Conservation (phyloP, 2,329 filamentous ascomycete species). For the Trichoderma atrobrunneum region DNA sequence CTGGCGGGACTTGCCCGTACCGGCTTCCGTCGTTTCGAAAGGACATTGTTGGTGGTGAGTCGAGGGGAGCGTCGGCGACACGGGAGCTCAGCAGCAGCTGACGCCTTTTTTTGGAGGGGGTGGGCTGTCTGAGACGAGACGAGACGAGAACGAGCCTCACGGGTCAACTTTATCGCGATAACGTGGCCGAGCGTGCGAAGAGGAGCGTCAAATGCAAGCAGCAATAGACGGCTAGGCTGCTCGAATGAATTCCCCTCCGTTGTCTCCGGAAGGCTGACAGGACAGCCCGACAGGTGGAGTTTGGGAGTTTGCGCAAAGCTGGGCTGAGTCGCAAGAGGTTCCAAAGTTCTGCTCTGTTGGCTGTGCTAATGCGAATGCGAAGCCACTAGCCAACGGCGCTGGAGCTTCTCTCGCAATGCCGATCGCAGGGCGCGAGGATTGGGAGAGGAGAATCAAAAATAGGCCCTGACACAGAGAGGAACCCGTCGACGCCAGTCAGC, state of each 20-base stretch:
- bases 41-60: slow-evolving; percentile 47
- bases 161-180: slow-evolving; percentile 23
- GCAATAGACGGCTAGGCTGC: not conserved
- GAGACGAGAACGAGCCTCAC: slow-evolving; percentile 20
- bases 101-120: not conserved
- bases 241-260: not conserved
- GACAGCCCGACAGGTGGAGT: slow-evolving; percentile 7
- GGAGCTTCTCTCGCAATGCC: not conserved
- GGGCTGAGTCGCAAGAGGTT: not conserved
- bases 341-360: not conserved
- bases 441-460: not conserved
- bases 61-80: not conserved
- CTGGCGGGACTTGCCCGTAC: slow-evolving; percentile 65
- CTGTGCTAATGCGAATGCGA: not conserved
- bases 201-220: not conserved
- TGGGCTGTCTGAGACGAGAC: slow-evolving; percentile 15
- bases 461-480: not conserved
- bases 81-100: slow-evolving; percentile 2
- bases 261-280: slow-evolving; percentile 13
- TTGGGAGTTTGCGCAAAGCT: not conserved
- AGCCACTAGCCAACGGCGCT: not conserved
- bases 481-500: slow-evolving; percentile 14
- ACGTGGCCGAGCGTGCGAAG: not conserved
- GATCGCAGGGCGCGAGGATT: not conserved
- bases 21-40: slow-evolving; percentile 62